phyloP scores from a whole-genome alignment of 257 asterid genomes.

The Solanum chiquidenum region DNA sequence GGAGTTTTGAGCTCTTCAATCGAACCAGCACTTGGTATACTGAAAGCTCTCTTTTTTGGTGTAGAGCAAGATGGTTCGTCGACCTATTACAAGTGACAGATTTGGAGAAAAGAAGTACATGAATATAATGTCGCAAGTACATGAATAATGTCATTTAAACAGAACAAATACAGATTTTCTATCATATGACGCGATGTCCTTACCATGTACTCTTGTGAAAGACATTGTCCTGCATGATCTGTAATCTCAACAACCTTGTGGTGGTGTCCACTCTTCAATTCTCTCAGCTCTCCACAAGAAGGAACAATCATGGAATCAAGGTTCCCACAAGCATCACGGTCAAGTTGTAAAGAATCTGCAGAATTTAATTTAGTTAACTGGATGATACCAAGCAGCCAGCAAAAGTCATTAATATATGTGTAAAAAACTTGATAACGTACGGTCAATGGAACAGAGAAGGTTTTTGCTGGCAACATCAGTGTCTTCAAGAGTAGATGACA shows the following conservation, averaged over 20 bases:
- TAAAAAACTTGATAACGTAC: slow-evolving; percentile 33
- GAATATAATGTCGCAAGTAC: background rate
- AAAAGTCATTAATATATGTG: background rate
- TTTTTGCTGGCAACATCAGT: slow-evolving; percentile 73
- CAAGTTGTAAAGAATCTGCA: slow-evolving; percentile 90
- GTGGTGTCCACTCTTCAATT: slow-evolving; percentile 64
- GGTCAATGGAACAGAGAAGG: slow-evolving; percentile 70
- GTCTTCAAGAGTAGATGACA: slow-evolving; percentile 63
- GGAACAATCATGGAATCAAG: slow-evolving; percentile 77
- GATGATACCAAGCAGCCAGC: background rate
- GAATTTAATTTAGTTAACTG: background rate
- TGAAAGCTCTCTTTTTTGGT: slow-evolving; percentile 54
- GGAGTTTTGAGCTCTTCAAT: slow-evolving; percentile 91
- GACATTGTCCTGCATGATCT: slow-evolving; percentile 83
- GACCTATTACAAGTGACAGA: slow-evolving; percentile 30
- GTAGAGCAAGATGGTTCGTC: slow-evolving; percentile 91
- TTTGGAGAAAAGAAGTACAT: background rate
- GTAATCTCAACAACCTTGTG: slow-evolving; percentile 72
- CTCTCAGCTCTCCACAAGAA: slow-evolving; percentile 75
- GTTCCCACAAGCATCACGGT: slow-evolving; percentile 70
- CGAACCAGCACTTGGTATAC: slow-evolving; percentile 57
- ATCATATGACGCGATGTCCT: background rate
- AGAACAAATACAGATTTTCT: background rate
- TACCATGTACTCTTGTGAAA: slow-evolving; percentile 76
- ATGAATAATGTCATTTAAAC: background rate